phyloP scores from a whole-genome alignment of 495 filamentous ascomycete species.

The Clohesyomyces aquaticus region DNA sequence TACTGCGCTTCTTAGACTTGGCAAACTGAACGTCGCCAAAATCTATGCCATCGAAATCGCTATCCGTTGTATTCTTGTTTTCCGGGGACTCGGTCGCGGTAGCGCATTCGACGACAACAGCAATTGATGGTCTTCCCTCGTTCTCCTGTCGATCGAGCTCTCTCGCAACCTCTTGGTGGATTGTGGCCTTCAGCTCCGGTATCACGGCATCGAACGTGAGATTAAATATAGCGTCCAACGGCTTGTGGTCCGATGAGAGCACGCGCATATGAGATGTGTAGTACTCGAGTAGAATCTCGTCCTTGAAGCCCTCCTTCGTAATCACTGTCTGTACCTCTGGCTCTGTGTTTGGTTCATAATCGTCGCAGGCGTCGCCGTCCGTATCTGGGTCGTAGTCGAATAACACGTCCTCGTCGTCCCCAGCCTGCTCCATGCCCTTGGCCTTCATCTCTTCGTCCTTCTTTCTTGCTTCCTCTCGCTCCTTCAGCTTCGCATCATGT shows the following conservation, averaged over 20 bases:
- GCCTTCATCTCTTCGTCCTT: constrained; percentile 84
- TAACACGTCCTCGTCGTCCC: constrained; percentile 77
- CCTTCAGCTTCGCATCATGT: constrained; percentile 69
- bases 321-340: constrained; percentile 49
- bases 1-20: constrained; percentile 61
- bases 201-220: constrained; percentile 84
- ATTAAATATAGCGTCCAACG: constrained; percentile 76
- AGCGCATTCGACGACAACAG: constrained; percentile 75
- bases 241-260: constrained; percentile 94
- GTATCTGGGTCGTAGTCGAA: constrained; percentile 88
- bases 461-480: constrained; percentile 68
- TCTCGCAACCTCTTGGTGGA: constrained; percentile 84
- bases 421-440: constrained; percentile 70
- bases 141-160: constrained; percentile 93
- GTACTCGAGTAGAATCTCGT: constrained; percentile 67
- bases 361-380: constrained; percentile 56
- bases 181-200: constrained; percentile 74
- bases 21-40: constrained; percentile 75
- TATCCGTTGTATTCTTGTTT: constrained; percentile 36
- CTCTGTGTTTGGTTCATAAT: constrained; percentile 68
- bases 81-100: constrained; percentile 37
- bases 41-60: constrained; percentile 61
- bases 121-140: constrained; percentile 81
- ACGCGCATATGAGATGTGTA: constrained; percentile 90
- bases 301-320: constrained; percentile 61